Evolutionary conservation across 257 asterid species (phyloP).

Genomic region (Ilex aquifolium): DNA sequence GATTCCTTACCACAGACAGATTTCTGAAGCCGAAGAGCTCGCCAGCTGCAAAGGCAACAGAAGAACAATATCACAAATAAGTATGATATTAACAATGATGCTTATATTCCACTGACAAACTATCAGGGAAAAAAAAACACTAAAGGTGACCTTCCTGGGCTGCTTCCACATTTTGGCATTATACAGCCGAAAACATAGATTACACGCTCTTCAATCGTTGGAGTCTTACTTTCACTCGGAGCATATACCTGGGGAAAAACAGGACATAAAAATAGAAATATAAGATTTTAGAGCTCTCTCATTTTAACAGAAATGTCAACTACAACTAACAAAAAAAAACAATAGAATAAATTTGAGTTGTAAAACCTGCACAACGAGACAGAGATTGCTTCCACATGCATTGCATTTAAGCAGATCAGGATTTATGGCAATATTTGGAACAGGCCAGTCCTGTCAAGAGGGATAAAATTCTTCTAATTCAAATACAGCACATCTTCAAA

Average conservation of each 20-base stretch:
- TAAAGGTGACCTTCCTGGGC: conserved; percentile 44
- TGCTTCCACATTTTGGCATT: conserved; percentile 51
- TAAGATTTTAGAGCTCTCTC: not conserved
- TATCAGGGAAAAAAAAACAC: not conserved
- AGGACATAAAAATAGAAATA: not conserved
- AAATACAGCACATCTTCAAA: not conserved
- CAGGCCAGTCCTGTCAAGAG: conserved; percentile 69
- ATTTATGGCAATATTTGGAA: conserved; percentile 27
- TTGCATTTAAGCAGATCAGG: conserved; percentile 50
- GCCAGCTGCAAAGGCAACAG: conserved; percentile 49
- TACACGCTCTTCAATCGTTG: conserved; percentile 51
- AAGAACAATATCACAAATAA: conserved; percentile 2
- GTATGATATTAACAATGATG: not conserved
- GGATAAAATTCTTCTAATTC: not conserved
- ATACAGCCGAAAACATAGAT: conserved; percentile 68
- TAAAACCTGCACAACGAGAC: conserved; percentile 76
- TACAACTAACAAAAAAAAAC: not conserved
- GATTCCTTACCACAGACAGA: conserved; percentile 20
- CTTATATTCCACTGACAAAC: conserved; percentile 2
- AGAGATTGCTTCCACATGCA: conserved; percentile 48
- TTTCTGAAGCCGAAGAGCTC: conserved; percentile 81
- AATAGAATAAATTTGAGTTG: not conserved
- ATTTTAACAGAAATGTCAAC: conserved; percentile 4
- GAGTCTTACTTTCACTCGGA: conserved; percentile 43
- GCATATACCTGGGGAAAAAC: conserved; percentile 62